Evolutionary conservation across 495 filamentous ascomycete genomes (phyloP).

Genomic region (Hypoxylon rickii): DNA sequence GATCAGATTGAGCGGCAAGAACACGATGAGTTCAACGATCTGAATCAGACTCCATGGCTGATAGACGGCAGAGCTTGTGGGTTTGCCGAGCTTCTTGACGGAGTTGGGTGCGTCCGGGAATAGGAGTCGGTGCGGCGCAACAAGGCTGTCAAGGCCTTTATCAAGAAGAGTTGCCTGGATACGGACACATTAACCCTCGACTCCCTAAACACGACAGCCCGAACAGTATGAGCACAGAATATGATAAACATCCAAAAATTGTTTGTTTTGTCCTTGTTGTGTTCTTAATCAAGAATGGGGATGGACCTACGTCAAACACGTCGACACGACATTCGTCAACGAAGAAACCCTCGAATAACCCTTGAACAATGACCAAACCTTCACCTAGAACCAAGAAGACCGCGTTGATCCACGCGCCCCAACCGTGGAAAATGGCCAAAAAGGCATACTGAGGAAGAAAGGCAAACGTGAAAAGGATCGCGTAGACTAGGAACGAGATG

Average conservation of each 20-base stretch:
- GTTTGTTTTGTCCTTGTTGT: too few relatives aligned
- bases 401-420: conserved; percentile 75
- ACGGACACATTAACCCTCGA: background rate
- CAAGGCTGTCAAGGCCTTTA: conserved; percentile 57
- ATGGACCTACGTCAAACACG: conserved; percentile 77
- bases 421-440: conserved; percentile 83
- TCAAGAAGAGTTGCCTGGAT: conserved; percentile 54
- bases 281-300: conserved; percentile 4
- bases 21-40: conserved; percentile 75
- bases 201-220: too few relatives aligned
- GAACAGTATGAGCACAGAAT: too few relatives aligned
- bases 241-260: too few relatives aligned
- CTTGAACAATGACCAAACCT: conserved; percentile 74
- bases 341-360: conserved; percentile 78
- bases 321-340: conserved; percentile 86
- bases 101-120: conserved; percentile 62
- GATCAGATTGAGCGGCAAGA: conserved; percentile 86
- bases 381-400: conserved; percentile 81
- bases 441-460: conserved; percentile 86
- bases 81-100: conserved; percentile 75
- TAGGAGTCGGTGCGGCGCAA: conserved; percentile 73
- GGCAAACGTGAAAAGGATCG: conserved; percentile 78
- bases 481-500: conserved; percentile 73
- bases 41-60: conserved; percentile 72
- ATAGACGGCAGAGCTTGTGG: conserved; percentile 68